Conservation (phyloP, 2,329 filamentous ascomycete genomes). For the Penicillium psychrosexuale region DNA sequence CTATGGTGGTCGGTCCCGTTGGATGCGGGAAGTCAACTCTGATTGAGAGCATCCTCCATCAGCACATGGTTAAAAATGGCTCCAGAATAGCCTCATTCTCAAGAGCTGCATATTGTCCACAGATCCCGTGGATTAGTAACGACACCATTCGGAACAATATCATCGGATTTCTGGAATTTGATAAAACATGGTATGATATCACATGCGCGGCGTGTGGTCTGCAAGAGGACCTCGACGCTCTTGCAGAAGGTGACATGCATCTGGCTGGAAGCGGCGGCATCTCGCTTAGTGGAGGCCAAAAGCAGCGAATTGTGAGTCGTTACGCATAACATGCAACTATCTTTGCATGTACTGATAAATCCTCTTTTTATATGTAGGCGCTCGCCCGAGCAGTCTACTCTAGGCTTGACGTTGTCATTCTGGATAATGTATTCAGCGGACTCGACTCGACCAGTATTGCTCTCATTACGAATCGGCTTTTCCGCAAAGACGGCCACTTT, state of each 20-base stretch:
- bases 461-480: background rate
- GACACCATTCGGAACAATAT: constrained; percentile 77
- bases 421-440: constrained; percentile 9
- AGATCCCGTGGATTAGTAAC: constrained; percentile 90
- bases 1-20: constrained; percentile 11
- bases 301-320: constrained; percentile 29
- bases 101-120: constrained; percentile 58
- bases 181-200: constrained; percentile 19
- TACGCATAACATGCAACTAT: background rate
- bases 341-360: background rate
- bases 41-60: constrained; percentile 1
- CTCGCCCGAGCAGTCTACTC: constrained; percentile 12
- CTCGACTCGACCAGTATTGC: constrained; percentile 1
- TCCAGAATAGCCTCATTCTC: background rate
- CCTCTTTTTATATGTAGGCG: background rate
- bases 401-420: background rate
- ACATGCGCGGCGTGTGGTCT: constrained; percentile 23
- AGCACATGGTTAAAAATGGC: background rate
- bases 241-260: constrained; percentile 33
- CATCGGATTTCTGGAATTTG: constrained; percentile 64
- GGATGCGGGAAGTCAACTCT: constrained; percentile 15
- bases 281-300: constrained; percentile 45
- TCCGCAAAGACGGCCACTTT: background rate
- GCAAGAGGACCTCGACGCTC: constrained; percentile 21
- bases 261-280: constrained; percentile 43